phyloP scores from a whole-genome alignment of 805 yeast species.

The Candida corydali region DNA sequence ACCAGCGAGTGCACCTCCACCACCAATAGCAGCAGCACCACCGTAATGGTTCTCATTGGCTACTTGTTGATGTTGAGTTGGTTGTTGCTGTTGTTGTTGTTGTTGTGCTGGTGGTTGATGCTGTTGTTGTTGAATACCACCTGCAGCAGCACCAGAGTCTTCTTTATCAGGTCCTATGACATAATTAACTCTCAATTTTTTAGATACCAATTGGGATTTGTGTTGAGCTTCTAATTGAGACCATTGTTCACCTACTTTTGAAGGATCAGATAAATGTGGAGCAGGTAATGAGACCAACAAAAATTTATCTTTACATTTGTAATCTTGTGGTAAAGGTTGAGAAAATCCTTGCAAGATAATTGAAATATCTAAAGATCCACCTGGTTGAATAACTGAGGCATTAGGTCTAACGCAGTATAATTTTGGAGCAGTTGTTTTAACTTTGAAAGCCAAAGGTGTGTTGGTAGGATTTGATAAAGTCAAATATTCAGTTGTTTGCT shows the following conservation, averaged over 20 bases:
- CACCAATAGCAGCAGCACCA: slow-evolving; percentile 8
- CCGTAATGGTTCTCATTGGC: slow-evolving; percentile 4
- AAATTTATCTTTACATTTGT: slow-evolving; percentile 88
- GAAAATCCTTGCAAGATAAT: slow-evolving; percentile 82
- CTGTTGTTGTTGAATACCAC: slow-evolving; percentile 10
- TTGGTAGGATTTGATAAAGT: slow-evolving; percentile 52
- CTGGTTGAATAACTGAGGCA: slow-evolving; percentile 76
- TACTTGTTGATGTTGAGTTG: slow-evolving; percentile 1
- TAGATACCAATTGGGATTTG: slow-evolving; percentile 53
- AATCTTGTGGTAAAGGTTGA: slow-evolving; percentile 68
- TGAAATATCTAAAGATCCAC: slow-evolving; percentile 65
- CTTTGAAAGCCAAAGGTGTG: slow-evolving; percentile 79
- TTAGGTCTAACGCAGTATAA: slow-evolving; percentile 95
- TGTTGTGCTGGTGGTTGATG: slow-evolving; percentile 1
- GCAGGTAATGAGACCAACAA: slow-evolving; percentile 83
- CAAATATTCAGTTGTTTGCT: slow-evolving; percentile 62
- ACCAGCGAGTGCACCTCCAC: slow-evolving; percentile 14
- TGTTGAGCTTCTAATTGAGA: slow-evolving; percentile 58
- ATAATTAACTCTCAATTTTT: slow-evolving; percentile 64
- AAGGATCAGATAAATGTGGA: slow-evolving; percentile 51
- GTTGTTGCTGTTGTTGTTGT: slow-evolving; percentile 2
- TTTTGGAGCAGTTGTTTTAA: slow-evolving; percentile 97
- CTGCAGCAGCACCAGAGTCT: slow-evolving; percentile 14
- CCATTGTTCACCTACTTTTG: slow-evolving; percentile 70
- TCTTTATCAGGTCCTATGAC: slow-evolving; percentile 24